Percentiles rank a stretch among this genome's conserved stretches.
These are phyloP conservation scores for Protomyces macrosporus DNA, from an alignment of 1,139 yeast genomes.

Conservation along the genomic window DNA sequence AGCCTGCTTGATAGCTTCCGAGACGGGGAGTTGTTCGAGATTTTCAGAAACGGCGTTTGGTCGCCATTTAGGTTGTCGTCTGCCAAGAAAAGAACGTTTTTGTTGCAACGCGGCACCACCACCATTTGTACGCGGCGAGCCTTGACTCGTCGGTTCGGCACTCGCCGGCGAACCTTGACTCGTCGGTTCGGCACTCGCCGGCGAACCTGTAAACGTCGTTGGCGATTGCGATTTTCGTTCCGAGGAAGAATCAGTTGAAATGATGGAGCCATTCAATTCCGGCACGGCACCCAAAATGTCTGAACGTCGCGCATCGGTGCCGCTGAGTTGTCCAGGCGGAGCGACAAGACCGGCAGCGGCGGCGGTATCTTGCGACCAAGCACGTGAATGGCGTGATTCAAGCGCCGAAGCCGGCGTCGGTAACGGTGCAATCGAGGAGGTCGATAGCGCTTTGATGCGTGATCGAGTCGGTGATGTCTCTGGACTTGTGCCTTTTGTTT, in stretches of 20 bases:
- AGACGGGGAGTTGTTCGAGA: slow-evolving; percentile 67
- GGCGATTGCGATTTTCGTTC: background rate
- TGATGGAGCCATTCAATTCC: slow-evolving; percentile 14
- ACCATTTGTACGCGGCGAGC: background rate
- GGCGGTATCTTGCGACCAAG: slow-evolving; percentile 25
- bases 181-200: slow-evolving; percentile 3
- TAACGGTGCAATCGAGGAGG: slow-evolving; percentile 4
- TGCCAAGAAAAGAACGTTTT: slow-evolving; percentile 7
- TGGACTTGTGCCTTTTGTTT: background rate
- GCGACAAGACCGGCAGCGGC: background rate
- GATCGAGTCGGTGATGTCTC: background rate
- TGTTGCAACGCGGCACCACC: background rate
- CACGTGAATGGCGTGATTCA: slow-evolving; percentile 15
- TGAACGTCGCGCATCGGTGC: background rate
- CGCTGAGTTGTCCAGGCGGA: background rate
- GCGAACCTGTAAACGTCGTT: background rate
- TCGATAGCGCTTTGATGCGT: slow-evolving; percentile 14
- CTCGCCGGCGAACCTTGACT: slow-evolving; percentile 1
- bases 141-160: background rate
- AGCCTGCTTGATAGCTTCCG: slow-evolving; percentile 70
- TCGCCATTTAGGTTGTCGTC: slow-evolving; percentile 22
- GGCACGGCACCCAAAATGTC: slow-evolving; percentile 13
- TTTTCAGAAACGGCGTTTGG: slow-evolving; percentile 86
- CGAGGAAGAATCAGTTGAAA: slow-evolving; percentile 7
- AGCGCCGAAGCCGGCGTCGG: background rate